A percentile compares a stretch with the other conserved stretches of the same genome.
Conservation (phyloP, 2,329 filamentous ascomycete species). For the Fusarium mundagurra region DNA sequence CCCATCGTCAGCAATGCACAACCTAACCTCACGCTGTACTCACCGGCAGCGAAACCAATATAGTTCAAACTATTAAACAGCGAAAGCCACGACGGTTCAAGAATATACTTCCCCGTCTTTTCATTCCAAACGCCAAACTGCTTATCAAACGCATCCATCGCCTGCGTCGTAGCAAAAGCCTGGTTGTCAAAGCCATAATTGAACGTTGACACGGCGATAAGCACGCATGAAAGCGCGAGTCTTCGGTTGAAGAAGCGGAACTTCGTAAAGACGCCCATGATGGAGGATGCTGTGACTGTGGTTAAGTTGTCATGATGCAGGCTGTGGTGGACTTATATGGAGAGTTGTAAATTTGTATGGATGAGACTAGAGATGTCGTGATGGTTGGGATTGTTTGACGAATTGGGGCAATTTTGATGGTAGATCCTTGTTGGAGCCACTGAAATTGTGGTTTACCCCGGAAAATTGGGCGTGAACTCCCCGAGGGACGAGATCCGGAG, state of each 20-base stretch:
- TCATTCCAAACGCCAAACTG: conserved; percentile 47
- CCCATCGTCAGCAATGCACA: neutral
- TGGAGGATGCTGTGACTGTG: neutral
- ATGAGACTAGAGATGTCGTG: conserved; percentile 23
- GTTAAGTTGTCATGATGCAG: neutral
- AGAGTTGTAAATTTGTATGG: neutral
- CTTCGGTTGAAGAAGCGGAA: conserved; percentile 39
- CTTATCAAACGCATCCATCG: conserved; percentile 49
- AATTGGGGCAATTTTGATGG: neutral
- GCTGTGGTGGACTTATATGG: conserved; percentile 2
- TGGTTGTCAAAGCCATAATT: conserved; percentile 55
- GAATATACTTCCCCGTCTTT: conserved; percentile 34
- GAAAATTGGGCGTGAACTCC: neutral
- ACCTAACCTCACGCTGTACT: neutral
- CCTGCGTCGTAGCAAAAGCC: conserved; percentile 48
- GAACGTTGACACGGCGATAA: conserved; percentile 50
- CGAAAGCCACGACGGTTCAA: conserved; percentile 48
- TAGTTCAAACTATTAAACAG: conserved; percentile 51
- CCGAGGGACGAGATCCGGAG: neutral
- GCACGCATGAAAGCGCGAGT: conserved; percentile 23
- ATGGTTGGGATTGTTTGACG: conserved; percentile 29
- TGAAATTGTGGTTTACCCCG: neutral
- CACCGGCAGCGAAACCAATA: conserved; percentile 48
- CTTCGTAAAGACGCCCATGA: conserved; percentile 34
- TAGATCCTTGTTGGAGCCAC: neutral